Evolutionary conservation across 768 basidiomycete species (phyloP).

Genomic region (Mycena alexandri): DNA sequence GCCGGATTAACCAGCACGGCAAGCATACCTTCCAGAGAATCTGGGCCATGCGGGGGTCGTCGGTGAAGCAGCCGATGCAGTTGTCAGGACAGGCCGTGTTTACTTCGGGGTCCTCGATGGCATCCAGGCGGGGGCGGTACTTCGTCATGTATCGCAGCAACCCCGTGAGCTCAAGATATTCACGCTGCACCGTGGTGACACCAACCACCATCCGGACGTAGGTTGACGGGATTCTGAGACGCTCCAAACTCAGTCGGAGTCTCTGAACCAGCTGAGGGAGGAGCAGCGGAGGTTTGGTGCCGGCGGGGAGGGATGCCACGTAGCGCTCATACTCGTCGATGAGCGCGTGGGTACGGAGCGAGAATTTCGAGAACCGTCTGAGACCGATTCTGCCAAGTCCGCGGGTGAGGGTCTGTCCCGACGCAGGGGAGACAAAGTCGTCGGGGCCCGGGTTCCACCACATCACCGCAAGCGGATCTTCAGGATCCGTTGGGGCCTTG

Average conservation of each 20-base stretch:
- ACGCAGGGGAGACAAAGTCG: conserved; percentile 15
- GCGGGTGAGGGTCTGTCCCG: conserved; percentile 8
- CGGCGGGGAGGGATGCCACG: conserved; percentile 12
- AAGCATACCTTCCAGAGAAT: conserved; percentile 5
- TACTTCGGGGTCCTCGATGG: conserved; percentile 8
- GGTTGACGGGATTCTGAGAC: conserved; percentile 5
- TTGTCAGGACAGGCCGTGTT: not conserved
- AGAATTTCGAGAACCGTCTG: not conserved
- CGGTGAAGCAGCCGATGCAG: conserved; percentile 15
- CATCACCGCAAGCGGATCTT: not conserved
- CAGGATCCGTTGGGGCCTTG: not conserved
- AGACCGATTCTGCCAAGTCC: conserved; percentile 5
- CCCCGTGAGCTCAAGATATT: conserved; percentile 27
- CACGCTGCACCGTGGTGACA: conserved; percentile 15
- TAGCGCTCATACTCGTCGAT: conserved; percentile 17
- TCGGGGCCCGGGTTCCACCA: conserved; percentile 17
- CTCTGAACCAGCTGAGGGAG: conserved; percentile 3
- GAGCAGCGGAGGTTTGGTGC: too few species aligned
- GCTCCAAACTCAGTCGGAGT: conserved; percentile 14
- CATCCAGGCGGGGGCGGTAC: conserved; percentile 16
- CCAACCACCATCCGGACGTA: conserved; percentile 11
- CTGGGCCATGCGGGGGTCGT: conserved; percentile 10
- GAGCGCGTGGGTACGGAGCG: not conserved
- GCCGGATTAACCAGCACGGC: conserved; percentile 11
- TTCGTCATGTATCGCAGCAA: conserved; percentile 16